Conservation (phyloP, 2,329 filamentous ascomycete genomes). For the Drechslerella stenobrocha region DNA sequence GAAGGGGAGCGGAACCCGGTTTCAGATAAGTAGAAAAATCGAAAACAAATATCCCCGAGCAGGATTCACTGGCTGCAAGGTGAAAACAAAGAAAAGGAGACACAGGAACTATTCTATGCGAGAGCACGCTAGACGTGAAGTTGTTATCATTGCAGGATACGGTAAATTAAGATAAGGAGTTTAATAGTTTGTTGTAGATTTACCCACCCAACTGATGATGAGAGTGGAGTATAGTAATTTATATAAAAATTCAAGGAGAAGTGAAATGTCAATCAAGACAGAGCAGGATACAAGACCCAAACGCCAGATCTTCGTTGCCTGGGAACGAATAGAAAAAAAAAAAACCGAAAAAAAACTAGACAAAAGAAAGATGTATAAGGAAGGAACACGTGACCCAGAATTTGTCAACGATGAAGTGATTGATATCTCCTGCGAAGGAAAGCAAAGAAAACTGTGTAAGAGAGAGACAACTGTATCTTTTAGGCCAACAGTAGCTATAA, state of each 20-base stretch:
- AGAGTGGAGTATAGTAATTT: background rate
- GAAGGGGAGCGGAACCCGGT: slow-evolving; percentile 8
- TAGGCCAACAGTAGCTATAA: slow-evolving; percentile 10
- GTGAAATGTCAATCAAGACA: slow-evolving; percentile 8
- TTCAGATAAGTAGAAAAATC: slow-evolving; percentile 30
- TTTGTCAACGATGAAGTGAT: slow-evolving; percentile 6
- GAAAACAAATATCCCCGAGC: background rate
- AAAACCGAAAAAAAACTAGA: background rate
- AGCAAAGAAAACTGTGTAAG: slow-evolving; percentile 13
- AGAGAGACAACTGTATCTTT: slow-evolving; percentile 8
- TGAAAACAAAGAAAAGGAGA: slow-evolving; percentile 3
- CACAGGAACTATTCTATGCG: slow-evolving; percentile 17
- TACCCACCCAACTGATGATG: background rate
- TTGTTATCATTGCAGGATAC: background rate
- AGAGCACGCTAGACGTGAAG: background rate
- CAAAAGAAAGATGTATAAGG: background rate
- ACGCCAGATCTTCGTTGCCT: slow-evolving; percentile 43
- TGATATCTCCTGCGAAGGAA: slow-evolving; percentile 13
- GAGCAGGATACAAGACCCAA: slow-evolving; percentile 30
- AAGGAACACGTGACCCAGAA: background rate
- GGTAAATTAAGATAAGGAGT: background rate
- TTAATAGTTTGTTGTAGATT: background rate
- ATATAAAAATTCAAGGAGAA: background rate
- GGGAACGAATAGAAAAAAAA: slow-evolving; percentile 14
- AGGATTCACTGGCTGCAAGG: background rate